Conservation (phyloP, 345 rosid genomes). For the Hibiscus syriacus region DNA sequence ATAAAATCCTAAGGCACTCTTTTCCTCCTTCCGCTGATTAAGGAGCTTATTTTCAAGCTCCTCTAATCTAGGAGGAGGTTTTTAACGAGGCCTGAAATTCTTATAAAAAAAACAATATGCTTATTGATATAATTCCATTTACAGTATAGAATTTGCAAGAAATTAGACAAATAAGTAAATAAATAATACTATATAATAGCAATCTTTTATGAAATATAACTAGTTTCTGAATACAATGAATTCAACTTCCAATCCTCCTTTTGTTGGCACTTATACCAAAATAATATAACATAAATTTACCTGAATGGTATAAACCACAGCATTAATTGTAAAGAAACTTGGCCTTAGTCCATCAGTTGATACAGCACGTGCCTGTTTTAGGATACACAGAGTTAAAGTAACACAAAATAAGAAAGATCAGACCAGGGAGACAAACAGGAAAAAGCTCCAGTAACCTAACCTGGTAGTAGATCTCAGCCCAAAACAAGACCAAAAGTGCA, state of each 20-base stretch:
- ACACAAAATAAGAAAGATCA: no score
- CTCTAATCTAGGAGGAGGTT: no score
- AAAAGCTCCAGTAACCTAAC: slow-evolving; percentile 17
- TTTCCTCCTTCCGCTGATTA: no score
- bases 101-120: no score
- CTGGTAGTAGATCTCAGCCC: slow-evolving; percentile 98
- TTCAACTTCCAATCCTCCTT: slow-evolving; percentile 13
- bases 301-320: slow-evolving; percentile 63
- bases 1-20: no score
- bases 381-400: slow-evolving; percentile 1
- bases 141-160: neutral
- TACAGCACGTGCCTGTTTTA: slow-evolving; percentile 68
- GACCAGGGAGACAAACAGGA: neutral
- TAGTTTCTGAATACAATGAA: slow-evolving; percentile 13
- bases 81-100: no score
- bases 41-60: no score
- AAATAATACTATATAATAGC: slow-evolving; percentile 3
- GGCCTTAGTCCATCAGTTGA: slow-evolving; percentile 83
- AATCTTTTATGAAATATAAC: slow-evolving; percentile 4
- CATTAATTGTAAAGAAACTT: slow-evolving; percentile 77
- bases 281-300: slow-evolving; percentile 34
- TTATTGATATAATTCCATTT: neutral
- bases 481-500: slow-evolving; percentile 78
- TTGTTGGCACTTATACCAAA: slow-evolving; percentile 4
- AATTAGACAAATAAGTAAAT: neutral